phyloP scores from a whole-genome alignment of 257 asterid genomes.

The Przewalskia tangutica region DNA sequence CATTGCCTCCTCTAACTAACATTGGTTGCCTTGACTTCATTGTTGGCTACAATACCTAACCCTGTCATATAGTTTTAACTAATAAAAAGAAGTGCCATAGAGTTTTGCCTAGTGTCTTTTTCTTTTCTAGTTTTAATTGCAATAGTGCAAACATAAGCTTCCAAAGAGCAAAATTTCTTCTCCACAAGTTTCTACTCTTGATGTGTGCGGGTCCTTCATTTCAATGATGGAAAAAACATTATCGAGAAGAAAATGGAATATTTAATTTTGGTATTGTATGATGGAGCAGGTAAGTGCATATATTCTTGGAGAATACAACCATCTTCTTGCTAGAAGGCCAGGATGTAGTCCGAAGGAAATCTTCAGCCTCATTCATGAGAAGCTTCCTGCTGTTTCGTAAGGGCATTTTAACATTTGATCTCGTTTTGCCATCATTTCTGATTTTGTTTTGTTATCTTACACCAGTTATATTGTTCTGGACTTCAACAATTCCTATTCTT shows the following conservation, averaged over 20 bases:
- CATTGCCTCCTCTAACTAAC: background rate
- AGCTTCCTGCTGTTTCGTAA: slow-evolving; percentile 94
- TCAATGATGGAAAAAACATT: background rate
- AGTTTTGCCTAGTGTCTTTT: background rate
- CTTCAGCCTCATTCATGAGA: slow-evolving; percentile 74
- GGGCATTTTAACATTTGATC: slow-evolving; percentile 16
- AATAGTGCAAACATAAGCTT: background rate
- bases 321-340: slow-evolving; percentile 88
- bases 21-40: background rate
- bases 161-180: background rate
- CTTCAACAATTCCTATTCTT: slow-evolving; percentile 78
- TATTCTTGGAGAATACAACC: slow-evolving; percentile 91
- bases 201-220: background rate
- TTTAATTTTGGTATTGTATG: slow-evolving; percentile 2
- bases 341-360: slow-evolving; percentile 87
- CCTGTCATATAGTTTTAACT: background rate
- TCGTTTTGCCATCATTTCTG: slow-evolving; percentile 10
- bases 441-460: slow-evolving; percentile 11
- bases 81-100: background rate
- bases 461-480: slow-evolving; percentile 35
- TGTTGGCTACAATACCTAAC: background rate
- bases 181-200: background rate
- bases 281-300: slow-evolving; percentile 75
- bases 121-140: background rate
- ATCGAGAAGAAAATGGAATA: background rate